Evolutionary conservation across 2,329 filamentous ascomycete species (phyloP), one percentile per base, ranked within the genome.

Genomic region (Lasiodiplodia theobromae): DNA sequence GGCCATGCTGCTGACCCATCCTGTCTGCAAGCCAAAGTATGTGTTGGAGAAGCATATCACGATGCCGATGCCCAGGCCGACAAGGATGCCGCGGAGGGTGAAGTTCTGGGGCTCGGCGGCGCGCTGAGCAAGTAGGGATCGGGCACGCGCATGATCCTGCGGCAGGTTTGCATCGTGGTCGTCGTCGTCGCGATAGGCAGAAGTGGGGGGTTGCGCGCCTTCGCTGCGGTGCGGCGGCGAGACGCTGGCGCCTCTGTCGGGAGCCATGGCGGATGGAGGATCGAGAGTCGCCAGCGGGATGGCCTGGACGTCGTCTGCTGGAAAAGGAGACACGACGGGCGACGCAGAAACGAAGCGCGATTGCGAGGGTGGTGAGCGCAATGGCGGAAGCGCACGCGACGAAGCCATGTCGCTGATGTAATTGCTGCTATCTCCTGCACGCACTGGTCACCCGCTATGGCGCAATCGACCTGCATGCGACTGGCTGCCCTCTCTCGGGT

Each of bases 31-130:
- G n/a, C 96, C 96, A 78, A 99, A 99, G 80, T 98, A 99, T 85
- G 96, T 97, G 78, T 99, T 99, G 65, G 93, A 96, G 78, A 97
- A 97, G 77, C 92, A 96, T 75, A 98, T 97, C 67, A 98, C 85
- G 4, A 96, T 88, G 51, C 96, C 96, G 71, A 99, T 96, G 3
- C 88, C 83, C 6, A 97, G 84, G 18, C 96, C 96, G 34, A 92
- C 93, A 5, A 89, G 77, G 49, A 98, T 86, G 63, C 93, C 93
- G 68, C 96, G 91, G 31, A 91, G 69, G 0, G 96, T 98, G 81
- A 99, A 97, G 82, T 93, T 94, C 57, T 87, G 87, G 6, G 83
- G 82, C 70, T 84, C 78, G 25, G 68, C 40, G 11, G 68, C 68
- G 25, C 68, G 68, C 25, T 66, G 63, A 10, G 72, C 70, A n/a